Evolutionary conservation across 768 basidiomycete species (phyloP), one percentile per base, ranked within the genome.

Genomic region (Macrolepiota albuminosa): DNA sequence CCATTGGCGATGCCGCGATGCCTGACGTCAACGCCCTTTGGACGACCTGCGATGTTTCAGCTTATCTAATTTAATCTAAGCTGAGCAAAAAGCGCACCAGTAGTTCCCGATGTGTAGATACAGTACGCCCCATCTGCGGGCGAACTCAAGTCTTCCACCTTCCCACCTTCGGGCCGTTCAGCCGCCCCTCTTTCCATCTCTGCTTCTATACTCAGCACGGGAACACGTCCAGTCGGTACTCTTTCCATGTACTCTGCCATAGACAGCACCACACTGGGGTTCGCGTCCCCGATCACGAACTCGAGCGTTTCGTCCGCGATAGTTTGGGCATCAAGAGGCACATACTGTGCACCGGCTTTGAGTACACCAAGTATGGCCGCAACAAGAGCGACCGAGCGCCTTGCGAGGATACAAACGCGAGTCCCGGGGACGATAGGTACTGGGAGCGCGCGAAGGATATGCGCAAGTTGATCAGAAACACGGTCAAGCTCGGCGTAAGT

Each of bases 1-100:
- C 84, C 72, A 67, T 86, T 86, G 16, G 76, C 79, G n/a, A 84
- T 81, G 69, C 83, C 84, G 47, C 73, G 69, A 64, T 86, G 85
- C 61, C 71, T 79, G n/a, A 86, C 83, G 56, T 84, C 79, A 11
- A 86, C 77, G 31, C 84, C 84, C 67, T 85, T 85, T 2, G 84
- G 84, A 34, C 78, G 74, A 1, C 84, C 85, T 45, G 80, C 80
- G 81, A 31, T 80, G 80, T 80, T 61, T 40, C 47, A 18, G 37
- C 39, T 42, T 45, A 46, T 47, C 36, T 34, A 54, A 59, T 29
- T 11, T 57, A 29, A n/a, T 34, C 56, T 60, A 14, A 8, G 10
- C 31, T 26, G 11, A 14, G 42, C 40, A 42, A 54, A 51, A 51
- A 11, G 21, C 61, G 31, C 64, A 56, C 60, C 45, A 47, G 59